A percentile compares a stretch with the other conserved stretches of the same genome.
phyloP scores from a whole-genome alignment of 371 early-diverging fungal species.

The Rhizomucor miehei region DNA sequence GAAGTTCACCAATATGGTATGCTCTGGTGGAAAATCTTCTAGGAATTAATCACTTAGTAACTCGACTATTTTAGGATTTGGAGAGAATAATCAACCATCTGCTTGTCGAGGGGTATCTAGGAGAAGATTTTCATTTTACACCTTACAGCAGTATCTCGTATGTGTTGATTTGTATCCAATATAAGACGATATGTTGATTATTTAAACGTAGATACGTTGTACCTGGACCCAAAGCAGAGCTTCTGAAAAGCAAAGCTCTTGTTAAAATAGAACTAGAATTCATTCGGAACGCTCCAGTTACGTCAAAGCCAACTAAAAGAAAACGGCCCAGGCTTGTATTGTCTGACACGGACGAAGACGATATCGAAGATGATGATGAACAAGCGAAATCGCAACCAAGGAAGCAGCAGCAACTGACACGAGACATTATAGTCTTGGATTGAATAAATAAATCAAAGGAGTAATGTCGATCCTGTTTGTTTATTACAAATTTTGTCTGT shows the following conservation, averaged over 20 bases:
- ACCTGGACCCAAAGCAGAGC: neutral
- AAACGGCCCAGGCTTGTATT: neutral
- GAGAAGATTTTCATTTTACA: conserved; percentile 58
- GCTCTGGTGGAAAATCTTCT: neutral
- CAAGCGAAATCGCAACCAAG: neutral
- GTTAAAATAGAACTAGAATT: neutral
- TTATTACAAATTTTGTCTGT: too few relatives aligned
- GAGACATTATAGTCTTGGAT: too few relatives aligned
- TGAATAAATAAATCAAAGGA: too few relatives aligned
- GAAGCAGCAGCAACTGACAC: neutral
- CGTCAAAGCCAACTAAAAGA: neutral
- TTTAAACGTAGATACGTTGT: neutral
- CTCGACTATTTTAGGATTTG: conserved; percentile 26
- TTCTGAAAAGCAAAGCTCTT: neutral
- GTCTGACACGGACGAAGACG: neutral
- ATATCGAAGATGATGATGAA: neutral
- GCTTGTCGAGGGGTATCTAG: conserved; percentile 42
- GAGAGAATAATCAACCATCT: conserved; percentile 55
- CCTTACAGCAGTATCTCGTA: conserved; percentile 57
- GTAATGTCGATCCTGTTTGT: too few relatives aligned
- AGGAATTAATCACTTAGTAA: neutral
- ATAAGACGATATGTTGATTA: too few relatives aligned
- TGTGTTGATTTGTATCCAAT: conserved; percentile 3
- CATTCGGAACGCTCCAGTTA: neutral
- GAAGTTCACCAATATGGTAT: conserved; percentile 26